Conservation (phyloP, 2,329 filamentous ascomycete species). For the Monosporascus sp. region DNA sequence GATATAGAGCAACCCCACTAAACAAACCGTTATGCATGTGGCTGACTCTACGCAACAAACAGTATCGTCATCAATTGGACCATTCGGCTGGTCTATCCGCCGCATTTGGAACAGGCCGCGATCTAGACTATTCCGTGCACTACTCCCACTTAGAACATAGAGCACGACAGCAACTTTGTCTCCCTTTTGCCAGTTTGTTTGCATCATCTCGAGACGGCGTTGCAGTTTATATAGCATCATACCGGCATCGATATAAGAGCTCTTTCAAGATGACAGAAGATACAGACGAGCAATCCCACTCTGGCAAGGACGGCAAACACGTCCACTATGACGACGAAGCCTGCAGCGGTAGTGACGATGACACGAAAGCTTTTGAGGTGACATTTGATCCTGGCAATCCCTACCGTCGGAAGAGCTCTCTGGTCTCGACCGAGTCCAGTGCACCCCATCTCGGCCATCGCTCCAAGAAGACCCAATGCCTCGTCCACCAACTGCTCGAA, state of each 20-base stretch:
- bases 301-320: neutral
- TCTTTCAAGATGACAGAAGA: neutral
- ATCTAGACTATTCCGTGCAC: no score
- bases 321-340: conserved; percentile 28
- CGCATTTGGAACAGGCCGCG: no score
- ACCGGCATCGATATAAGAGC: neutral
- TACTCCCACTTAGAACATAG: no score
- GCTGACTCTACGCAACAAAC: neutral
- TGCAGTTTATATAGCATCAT: neutral
- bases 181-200: no score
- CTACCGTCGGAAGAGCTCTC: conserved; percentile 61
- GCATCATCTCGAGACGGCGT: neutral
- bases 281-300: neutral
- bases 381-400: conserved; percentile 56
- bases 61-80: no score
- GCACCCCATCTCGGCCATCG: conserved; percentile 29
- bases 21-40: neutral
- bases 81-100: no score
- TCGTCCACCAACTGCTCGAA: conserved; percentile 61
- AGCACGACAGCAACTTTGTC: no score
- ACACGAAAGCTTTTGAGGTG: conserved; percentile 49
- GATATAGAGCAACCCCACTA: neutral
- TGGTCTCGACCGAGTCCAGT: conserved; percentile 46
- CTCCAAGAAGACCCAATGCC: conserved; percentile 47
- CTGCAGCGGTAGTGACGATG: conserved; percentile 46